Percentiles rank a stretch among this genome's conserved stretches.
Conservation (phyloP, 2,329 filamentous ascomycete genomes). For the Rutstroemia sydowiana region DNA sequence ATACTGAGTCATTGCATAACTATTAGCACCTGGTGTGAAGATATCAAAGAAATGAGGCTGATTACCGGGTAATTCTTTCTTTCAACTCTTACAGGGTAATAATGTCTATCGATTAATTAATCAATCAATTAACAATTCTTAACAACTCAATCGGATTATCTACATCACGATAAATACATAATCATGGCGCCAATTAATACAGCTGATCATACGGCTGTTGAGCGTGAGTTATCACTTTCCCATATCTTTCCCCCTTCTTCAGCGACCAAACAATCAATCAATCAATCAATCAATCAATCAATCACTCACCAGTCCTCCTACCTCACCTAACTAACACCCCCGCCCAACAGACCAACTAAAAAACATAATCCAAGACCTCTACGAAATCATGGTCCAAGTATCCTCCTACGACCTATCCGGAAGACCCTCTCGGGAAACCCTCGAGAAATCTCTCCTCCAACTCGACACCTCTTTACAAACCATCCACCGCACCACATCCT, state of each 20-base stretch:
- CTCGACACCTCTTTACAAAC: conserved; percentile 2
- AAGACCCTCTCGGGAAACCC: conserved; percentile 42
- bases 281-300: too few relatives aligned
- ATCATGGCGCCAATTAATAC: conserved; percentile 8
- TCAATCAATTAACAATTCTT: neutral
- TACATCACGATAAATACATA: neutral
- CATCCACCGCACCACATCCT: conserved; percentile 23
- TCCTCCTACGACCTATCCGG: conserved; percentile 52
- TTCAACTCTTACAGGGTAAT: neutral
- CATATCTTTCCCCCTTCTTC: neutral
- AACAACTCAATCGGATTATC: too few relatives aligned
- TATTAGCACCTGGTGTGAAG: too few relatives aligned
- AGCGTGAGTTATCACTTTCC: neutral
- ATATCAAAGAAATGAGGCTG: neutral
- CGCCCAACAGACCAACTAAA: conserved; percentile 39
- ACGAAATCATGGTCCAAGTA: conserved; percentile 56
- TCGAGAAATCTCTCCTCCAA: conserved; percentile 33
- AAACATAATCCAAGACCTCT: conserved; percentile 56
- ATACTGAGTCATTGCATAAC: neutral
- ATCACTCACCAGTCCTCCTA: too few relatives aligned
- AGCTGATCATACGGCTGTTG: conserved; percentile 1
- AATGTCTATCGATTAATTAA: too few relatives aligned
- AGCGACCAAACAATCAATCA: neutral
- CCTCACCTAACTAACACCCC: neutral
- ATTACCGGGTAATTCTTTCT: neutral